Percentiles rank a stretch among this genome's conserved stretches.
Evolutionary conservation across 2,329 filamentous ascomycete genomes (phyloP).

Genomic region (Macrophomina tecta): DNA sequence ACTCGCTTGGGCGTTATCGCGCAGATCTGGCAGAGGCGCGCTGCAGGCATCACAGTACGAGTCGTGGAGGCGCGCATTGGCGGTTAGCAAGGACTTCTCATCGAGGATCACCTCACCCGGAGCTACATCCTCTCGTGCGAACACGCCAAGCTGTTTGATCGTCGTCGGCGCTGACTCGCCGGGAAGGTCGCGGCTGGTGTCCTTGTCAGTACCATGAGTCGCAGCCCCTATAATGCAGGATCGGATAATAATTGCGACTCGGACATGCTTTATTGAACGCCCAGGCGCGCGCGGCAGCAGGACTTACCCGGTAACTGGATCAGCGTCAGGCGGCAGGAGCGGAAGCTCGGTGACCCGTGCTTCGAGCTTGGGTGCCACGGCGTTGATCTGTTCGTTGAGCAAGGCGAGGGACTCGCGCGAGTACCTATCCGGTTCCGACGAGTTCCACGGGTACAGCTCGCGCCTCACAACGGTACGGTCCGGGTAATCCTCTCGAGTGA

Average conservation of each 20-base stretch:
- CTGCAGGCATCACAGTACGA: constrained; percentile 90
- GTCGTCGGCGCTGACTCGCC: constrained; percentile 60
- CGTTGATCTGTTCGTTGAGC: constrained; percentile 72
- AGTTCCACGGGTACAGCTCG: constrained; percentile 69
- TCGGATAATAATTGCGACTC: constrained; percentile 5
- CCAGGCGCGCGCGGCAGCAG: constrained; percentile 29
- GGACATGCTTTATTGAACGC: constrained; percentile 20
- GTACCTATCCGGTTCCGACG: constrained; percentile 64
- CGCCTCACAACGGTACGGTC: constrained; percentile 73
- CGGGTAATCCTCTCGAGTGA: constrained; percentile 65
- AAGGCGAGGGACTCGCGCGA: constrained; percentile 63
- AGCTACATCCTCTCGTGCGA: constrained; percentile 80
- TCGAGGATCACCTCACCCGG: constrained; percentile 78
- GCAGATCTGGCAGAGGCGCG: constrained; percentile 63
- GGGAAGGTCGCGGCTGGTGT: constrained; percentile 38
- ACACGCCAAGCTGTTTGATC: constrained; percentile 83
- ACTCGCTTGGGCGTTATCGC: constrained; percentile 25
- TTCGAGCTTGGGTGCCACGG: constrained; percentile 80
- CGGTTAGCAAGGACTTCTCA: constrained; percentile 86
- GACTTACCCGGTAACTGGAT: constrained; percentile 16
- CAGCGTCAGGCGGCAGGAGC: constrained; percentile 54
- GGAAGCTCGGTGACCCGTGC: constrained; percentile 79
- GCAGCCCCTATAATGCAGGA: background rate
- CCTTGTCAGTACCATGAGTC: constrained; percentile 9
- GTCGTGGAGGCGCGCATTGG: constrained; percentile 86